Base-by-base conservation (phyloP, 192 early-diverging fungal species). In the Coemansia sp. region DNA sequence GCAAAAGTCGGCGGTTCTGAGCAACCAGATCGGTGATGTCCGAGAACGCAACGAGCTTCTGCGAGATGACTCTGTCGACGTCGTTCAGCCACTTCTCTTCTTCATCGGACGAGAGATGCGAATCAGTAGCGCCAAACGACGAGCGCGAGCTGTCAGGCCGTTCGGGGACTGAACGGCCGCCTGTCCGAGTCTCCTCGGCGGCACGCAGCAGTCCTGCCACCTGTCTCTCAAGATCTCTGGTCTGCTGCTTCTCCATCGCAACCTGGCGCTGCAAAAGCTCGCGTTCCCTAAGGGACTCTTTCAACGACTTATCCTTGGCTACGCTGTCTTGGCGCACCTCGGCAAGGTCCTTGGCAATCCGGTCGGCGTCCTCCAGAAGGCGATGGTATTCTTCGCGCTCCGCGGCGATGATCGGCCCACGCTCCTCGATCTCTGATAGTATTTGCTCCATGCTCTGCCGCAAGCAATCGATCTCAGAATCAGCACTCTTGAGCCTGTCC, bases 1-100 rank as follows among this genome's bases (percentile, higher is more conserved):
- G 84, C 40, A 86, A 75, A 58, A 90, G 82, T 7, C 84, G 73
- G 51, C 84, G 85, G 77, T 88, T 87, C 66, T 90, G 87, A 21
- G 84, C 74, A 28, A 86, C 83, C 23, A 90, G 67, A 30, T 85
- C 81, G 21, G 71, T 70, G 26, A 87, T 60, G 18, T 87, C 74
- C 2, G 67, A 58, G 64, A 86, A 87, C 1, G 84, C 68, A 18
- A 85, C 81, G 18, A 87, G 71, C 56, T 84, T 81, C 34, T 85
- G 77, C 39, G 82, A 70, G 35, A 87, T 85, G 16, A 86, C 84
- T 30, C 69, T 71, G 49, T 87, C 85, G 15, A 77, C 79, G 15
- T 77, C 70, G 63, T 61, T 68, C 37, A 81, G 68, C 70, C 65
- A 61, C 48, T 68, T 48, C 42, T 74, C 72, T 30, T 75, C 71